Evolutionary conservation across 768 basidiomycete genomes (phyloP).

Genomic region (Wakefieldia striispora): DNA sequence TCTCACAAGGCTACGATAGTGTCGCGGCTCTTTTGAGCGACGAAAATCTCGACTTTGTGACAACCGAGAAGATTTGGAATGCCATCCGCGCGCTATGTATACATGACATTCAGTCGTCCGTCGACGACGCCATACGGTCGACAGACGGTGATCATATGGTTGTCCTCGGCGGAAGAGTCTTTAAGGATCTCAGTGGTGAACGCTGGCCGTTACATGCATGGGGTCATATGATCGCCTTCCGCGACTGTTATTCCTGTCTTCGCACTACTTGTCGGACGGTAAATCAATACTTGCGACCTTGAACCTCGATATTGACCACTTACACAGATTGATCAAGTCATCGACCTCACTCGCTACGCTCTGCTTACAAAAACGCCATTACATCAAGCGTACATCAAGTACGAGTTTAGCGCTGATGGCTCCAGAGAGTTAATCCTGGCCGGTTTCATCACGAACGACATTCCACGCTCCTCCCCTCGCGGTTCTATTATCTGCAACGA

Average conservation of each 20-base stretch:
- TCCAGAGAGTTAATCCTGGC: slow-evolving; percentile 29
- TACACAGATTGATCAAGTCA: slow-evolving; percentile 28
- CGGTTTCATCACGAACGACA: slow-evolving; percentile 29
- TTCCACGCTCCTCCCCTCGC: slow-evolving; percentile 24
- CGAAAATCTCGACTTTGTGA: slow-evolving; percentile 27
- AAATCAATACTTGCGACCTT: neutral
- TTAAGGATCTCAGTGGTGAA: slow-evolving; percentile 27
- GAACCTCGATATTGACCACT: neutral
- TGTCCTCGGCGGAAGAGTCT: slow-evolving; percentile 35
- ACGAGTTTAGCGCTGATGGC: slow-evolving; percentile 21
- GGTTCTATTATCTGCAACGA: slow-evolving; percentile 21
- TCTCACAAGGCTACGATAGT: slow-evolving; percentile 33
- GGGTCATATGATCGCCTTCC: slow-evolving; percentile 33
- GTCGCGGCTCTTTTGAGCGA: slow-evolving; percentile 32
- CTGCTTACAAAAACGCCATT: slow-evolving; percentile 16
- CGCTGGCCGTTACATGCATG: slow-evolving; percentile 35
- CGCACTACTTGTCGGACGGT: slow-evolving; percentile 33
- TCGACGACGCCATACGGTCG: slow-evolving; percentile 34
- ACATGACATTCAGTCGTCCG: slow-evolving; percentile 29
- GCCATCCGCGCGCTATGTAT: slow-evolving; percentile 26
- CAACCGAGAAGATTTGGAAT: slow-evolving; percentile 35
- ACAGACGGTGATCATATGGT: slow-evolving; percentile 27
- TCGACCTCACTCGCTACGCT: slow-evolving; percentile 30
- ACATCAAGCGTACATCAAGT: slow-evolving; percentile 21
- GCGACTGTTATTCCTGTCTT: slow-evolving; percentile 33